Conservation (phyloP, 148 eudicot species). For the Euryodendron excelsum region DNA sequence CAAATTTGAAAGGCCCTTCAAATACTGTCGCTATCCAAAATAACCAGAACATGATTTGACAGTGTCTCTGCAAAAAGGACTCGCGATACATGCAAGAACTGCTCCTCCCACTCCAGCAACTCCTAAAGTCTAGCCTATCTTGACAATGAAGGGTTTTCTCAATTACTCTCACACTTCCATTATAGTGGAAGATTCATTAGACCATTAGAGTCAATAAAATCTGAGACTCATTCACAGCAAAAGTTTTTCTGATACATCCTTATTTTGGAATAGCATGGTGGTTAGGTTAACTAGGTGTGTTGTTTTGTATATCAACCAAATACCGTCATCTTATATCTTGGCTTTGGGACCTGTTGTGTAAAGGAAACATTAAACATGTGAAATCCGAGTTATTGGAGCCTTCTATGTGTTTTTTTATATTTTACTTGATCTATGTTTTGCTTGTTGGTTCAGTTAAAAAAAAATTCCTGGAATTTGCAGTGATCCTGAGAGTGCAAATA, state of each 20-base stretch:
- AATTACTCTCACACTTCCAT: no score
- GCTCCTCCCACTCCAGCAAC: background rate
- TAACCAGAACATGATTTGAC: no score
- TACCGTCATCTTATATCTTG: background rate
- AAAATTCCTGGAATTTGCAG: constrained; percentile 31
- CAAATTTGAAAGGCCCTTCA: no score
- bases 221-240: background rate
- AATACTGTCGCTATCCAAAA: no score
- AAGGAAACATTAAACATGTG: background rate
- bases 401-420: no score
- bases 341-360: background rate
- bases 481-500: constrained; percentile 64
- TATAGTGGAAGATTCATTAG: background rate
- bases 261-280: background rate
- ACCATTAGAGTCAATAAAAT: background rate
- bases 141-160: background rate
- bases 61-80: no score
- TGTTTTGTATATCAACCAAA: background rate
- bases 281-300: no score
- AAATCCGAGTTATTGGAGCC: background rate
- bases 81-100: no score
- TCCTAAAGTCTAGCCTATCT: background rate
- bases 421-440: background rate
- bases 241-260: background rate
- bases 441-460: background rate